Conservation (phyloP, 1,139 yeast species). For the Suhomyces anneliseae region DNA sequence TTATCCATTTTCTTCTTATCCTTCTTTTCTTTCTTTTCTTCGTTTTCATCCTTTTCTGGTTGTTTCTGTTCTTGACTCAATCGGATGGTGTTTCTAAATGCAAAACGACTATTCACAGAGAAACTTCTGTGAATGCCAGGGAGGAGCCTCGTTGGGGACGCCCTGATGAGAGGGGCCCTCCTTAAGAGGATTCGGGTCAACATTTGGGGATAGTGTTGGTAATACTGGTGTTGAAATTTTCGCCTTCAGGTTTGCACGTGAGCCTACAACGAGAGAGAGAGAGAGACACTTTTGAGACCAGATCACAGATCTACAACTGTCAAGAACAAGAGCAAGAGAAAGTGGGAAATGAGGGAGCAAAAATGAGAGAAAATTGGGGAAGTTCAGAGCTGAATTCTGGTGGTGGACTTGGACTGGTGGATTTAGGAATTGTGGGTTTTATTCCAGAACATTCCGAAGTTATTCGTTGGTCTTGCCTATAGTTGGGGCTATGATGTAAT, state of each 20-base stretch:
- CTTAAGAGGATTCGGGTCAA: constrained; percentile 4
- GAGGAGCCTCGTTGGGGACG: background rate
- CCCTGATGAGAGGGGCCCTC: constrained; percentile 1
- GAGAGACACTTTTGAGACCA: no score
- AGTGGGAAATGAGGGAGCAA: no score
- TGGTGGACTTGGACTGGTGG: no score
- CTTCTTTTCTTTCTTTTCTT: constrained; percentile 11
- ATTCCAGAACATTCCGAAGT: no score
- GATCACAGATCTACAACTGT: no score
- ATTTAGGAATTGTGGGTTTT: no score
- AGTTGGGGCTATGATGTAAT: no score
- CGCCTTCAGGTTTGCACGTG: constrained; percentile 4
- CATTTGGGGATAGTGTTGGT: constrained; percentile 1
- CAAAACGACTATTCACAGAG: constrained; percentile 1
- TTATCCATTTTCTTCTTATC: constrained; percentile 10
- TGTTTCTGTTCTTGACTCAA: background rate
- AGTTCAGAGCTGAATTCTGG: no score
- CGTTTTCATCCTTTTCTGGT: constrained; percentile 5
- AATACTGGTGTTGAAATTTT: constrained; percentile 3
- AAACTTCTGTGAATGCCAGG: background rate
- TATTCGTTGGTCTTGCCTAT: no score
- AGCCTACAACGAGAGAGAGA: no score
- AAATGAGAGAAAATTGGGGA: no score
- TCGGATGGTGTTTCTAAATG: constrained; percentile 1
- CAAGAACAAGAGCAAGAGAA: no score